phyloP scores from a whole-genome alignment of 495 filamentous ascomycete genomes.

The Haplographium delicatum region DNA sequence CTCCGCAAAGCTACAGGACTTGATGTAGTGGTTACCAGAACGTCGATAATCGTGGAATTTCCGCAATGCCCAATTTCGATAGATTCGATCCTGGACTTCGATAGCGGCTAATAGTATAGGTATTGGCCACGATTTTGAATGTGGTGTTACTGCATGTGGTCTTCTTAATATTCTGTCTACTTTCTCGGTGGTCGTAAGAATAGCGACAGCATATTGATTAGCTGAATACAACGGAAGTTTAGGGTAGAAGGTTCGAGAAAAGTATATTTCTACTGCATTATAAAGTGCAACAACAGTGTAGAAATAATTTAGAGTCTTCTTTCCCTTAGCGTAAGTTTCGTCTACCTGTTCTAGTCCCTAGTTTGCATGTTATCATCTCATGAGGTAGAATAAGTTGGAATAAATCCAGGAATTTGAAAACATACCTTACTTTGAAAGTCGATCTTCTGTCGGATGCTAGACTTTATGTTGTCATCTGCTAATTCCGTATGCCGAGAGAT shows the following conservation, averaged over 20 bases:
- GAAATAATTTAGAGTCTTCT: constrained; percentile 1
- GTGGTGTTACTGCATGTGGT: background rate
- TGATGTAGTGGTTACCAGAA: constrained; percentile 3
- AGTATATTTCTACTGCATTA: constrained; percentile 9
- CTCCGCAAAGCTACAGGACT: background rate
- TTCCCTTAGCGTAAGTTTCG: background rate
- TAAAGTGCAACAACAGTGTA: background rate
- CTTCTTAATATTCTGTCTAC: background rate
- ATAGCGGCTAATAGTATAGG: constrained; percentile 2
- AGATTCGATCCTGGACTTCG: constrained; percentile 5
- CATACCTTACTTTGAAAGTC: constrained; percentile 4
- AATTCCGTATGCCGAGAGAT: constrained; percentile 2
- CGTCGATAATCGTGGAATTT: constrained; percentile 4
- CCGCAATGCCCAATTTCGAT: constrained; percentile 2
- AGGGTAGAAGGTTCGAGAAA: constrained; percentile 5
- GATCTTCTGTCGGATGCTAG: background rate
- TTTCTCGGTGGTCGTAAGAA: constrained; percentile 2
- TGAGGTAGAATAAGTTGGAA: too few relatives aligned
- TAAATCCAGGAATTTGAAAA: background rate
- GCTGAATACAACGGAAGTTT: background rate
- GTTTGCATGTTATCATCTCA: background rate
- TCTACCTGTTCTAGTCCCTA: constrained; percentile 1
- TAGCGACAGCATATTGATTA: background rate
- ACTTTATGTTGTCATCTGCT: constrained; percentile 1
- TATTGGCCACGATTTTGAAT: constrained; percentile 7